Base-by-base conservation (phyloP, 2,329 filamentous ascomycete genomes). In the Talaromyces sp. region DNA sequence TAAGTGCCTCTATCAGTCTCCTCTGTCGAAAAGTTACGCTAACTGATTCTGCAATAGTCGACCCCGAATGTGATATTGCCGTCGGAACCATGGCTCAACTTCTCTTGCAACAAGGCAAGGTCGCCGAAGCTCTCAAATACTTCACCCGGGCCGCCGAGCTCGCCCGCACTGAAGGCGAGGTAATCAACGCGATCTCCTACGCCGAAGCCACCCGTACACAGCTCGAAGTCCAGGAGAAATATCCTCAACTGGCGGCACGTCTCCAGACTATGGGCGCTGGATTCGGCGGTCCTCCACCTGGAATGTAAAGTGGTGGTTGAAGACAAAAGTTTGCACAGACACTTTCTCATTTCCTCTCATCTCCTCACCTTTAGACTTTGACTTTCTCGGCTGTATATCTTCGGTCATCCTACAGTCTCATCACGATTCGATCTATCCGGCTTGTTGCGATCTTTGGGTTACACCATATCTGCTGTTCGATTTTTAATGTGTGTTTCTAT, bases 41-140 rank as follows among this genome's bases (percentile, higher is more conserved):
- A 13, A 31, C 69, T 70, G 63, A 73, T 31, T 9, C 39, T 67
- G 8, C 27, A 63, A 10, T 71, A 97, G 93, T 99, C 77, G 95
- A 99, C 74, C 95, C 95, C 31, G 95, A 99, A 78, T 99, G 95
- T 77, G 95, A 99, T 74, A 99, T 99, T 74, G 95, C 95, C 49
- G 95, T 99, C 49, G 95, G 95, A 62, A 99, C 95, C 63, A 97
- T 99, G 92, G 95, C 95, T 11, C 95, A 99, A 80, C 87, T 99
- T 49, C 89, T 99, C 61, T 87, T 99, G 41, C 95, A 99, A 79
- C 95, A 98, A 83, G 95, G 95, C 79, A 97, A 97, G 83, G 94
- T 99, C 66, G 91, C 90, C 41, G 92, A 97, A 68, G 95, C 95
- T 0, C 88, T 99, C 70, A 92, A 90, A 80, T 98, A 98, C 84